Percentiles rank a stretch among this genome's conserved stretches.
These are phyloP conservation scores for Daldinia decipiens DNA, from an alignment of 495 filamentous ascomycete species.

Conservation along the genomic window DNA sequence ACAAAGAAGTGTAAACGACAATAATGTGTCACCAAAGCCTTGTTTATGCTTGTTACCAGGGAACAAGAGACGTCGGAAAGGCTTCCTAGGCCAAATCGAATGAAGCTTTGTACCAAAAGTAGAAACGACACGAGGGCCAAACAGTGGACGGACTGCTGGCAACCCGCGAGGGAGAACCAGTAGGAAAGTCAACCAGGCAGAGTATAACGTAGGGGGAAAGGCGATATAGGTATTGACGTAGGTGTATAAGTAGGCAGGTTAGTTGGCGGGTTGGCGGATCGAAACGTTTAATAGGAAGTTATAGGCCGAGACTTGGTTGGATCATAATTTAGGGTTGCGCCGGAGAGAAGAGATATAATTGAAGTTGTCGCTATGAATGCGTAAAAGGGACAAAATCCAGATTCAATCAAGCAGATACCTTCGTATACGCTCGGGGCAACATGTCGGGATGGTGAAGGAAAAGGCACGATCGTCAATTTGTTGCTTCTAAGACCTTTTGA, in stretches of 20 bases:
- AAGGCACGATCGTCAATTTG: background rate
- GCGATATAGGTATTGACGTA: slow-evolving; percentile 6
- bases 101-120: background rate
- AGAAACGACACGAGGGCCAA: slow-evolving; percentile 3
- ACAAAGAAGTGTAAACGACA: slow-evolving; percentile 8
- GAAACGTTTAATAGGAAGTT: background rate
- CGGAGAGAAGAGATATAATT: slow-evolving; percentile 7
- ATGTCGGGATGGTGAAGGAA: slow-evolving; percentile 11
- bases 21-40: background rate
- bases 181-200: background rate
- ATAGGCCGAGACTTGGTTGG: slow-evolving; percentile 12
- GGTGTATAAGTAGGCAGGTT: background rate
- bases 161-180: slow-evolving; percentile 1
- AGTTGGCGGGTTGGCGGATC: background rate
- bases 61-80: background rate
- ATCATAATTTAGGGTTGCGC: slow-evolving; percentile 11
- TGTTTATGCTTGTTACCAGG: background rate
- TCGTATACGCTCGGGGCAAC: slow-evolving; percentile 14
- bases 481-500: slow-evolving; percentile 1
- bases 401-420: slow-evolving; percentile 26
- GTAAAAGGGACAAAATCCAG: slow-evolving; percentile 11
- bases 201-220: background rate
- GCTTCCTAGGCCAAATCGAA: background rate
- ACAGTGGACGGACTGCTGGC: slow-evolving; percentile 2
- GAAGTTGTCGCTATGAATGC: slow-evolving; percentile 7